Evolutionary conservation across 352 stramenopile species (phyloP).

Genomic region (Thraustochytrium sp.): DNA sequence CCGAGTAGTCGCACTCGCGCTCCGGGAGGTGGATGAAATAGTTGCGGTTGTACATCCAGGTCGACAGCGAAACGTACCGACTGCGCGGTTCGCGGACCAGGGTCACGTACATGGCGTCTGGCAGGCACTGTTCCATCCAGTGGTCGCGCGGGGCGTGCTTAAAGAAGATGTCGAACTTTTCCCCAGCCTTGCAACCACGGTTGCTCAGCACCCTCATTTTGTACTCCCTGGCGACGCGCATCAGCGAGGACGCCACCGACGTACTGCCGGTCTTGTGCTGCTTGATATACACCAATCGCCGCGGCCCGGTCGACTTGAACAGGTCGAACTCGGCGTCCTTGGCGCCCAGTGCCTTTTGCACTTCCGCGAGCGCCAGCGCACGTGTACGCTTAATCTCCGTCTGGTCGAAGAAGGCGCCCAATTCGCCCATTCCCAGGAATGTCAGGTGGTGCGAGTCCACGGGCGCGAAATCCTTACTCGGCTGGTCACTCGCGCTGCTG

Average conservation of each 20-base stretch:
- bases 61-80: background rate
- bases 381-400: too few relatives aligned
- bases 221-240: background rate
- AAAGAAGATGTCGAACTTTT: background rate
- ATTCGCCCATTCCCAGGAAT: too few relatives aligned
- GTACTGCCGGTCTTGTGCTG: constrained; percentile 4
- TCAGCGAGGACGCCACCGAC: background rate
- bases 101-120: background rate
- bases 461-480: too few relatives aligned
- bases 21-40: background rate
- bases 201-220: background rate
- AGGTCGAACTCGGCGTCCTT: constrained; percentile 2
- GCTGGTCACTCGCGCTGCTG: too few relatives aligned
- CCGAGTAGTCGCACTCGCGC: background rate
- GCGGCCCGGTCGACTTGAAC: background rate
- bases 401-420: too few relatives aligned
- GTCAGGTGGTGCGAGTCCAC: too few relatives aligned
- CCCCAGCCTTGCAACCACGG: background rate
- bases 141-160: background rate
- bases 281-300: background rate
- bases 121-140: background rate
- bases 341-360: background rate
- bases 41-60: background rate
- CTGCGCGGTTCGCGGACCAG: background rate
- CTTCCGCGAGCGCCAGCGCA: background rate